These are phyloP conservation scores for Huntiella omanensis DNA, from an alignment of 2,329 filamentous ascomycete species.

Conservation along the genomic window DNA sequence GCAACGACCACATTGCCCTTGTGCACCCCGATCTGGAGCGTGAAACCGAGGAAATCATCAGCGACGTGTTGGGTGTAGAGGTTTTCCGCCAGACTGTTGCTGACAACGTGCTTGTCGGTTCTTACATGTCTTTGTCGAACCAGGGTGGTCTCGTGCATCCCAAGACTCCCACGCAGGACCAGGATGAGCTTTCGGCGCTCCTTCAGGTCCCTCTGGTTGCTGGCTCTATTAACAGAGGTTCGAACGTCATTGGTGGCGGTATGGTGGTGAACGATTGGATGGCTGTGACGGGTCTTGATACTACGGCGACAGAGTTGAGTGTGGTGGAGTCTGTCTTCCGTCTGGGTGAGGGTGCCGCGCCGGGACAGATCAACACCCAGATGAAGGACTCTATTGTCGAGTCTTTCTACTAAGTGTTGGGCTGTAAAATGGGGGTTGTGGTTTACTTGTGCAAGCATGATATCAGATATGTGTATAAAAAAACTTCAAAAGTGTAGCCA, in stretches of 20 bases:
- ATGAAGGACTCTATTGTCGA: conserved; percentile 99
- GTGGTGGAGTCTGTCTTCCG: conserved; percentile 94
- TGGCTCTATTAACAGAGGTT: conserved; percentile 82
- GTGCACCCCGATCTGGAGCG: conserved; percentile 93
- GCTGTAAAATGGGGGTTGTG: too few relatives aligned
- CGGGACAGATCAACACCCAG: conserved; percentile 58
- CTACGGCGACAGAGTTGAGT: conserved; percentile 84
- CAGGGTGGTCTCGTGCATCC: conserved; percentile 93
- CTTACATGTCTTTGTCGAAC: conserved; percentile 92
- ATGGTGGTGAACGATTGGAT: conserved; percentile 97
- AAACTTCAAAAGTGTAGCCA: too few relatives aligned
- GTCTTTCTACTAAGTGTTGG: conserved; percentile 62
- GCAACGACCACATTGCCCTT: conserved; percentile 91
- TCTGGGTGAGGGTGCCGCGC: conserved; percentile 68
- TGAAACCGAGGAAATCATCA: conserved; percentile 96
- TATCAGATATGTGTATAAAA: too few relatives aligned
- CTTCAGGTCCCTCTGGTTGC: conserved; percentile 92
- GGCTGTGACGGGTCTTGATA: conserved; percentile 79
- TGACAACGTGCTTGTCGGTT: conserved; percentile 90
- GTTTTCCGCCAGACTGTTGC: conserved; percentile 89
- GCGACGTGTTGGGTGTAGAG: conserved; percentile 77
- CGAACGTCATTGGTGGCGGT: conserved; percentile 83
- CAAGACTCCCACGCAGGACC: conserved; percentile 91
- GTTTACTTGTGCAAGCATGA: too few relatives aligned
- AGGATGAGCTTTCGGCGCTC: conserved; percentile 86